Evolutionary conservation across 2,329 filamentous ascomycete genomes (phyloP), one percentile per base, ranked within the genome.

Genomic region (Pestalotiopsis sp.): DNA sequence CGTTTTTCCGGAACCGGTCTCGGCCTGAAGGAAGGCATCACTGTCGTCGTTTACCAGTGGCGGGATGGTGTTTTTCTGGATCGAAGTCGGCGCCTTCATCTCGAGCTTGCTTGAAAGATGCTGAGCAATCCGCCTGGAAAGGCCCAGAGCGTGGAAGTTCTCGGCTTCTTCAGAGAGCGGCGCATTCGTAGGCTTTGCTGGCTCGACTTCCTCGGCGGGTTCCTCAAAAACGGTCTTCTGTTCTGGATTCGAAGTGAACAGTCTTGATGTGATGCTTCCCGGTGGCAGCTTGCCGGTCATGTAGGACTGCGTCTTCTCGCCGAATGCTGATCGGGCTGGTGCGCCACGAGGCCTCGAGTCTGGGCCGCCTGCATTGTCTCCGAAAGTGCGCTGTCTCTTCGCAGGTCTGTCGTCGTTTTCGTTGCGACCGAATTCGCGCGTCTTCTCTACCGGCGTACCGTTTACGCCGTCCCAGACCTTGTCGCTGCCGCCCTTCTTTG

Each of bases 1-100:
- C 0, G 96, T 99, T 83, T 99, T 99, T 81, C 96, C 96, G 0
- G 96, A 99, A 73, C 96, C 96, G 0, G 96, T 99, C 82, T 99
- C 92, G 2, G 96, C 97, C 79, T 98, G 96, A 41, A 99, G 92
- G 75, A 99, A 99, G 2, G 95, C 95, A 83, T 99, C 96, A 60
- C 89, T 91, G 74, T 97, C 92, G 66, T 92, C 91, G 57, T 90
- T 90, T 59, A 97, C 81, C 70, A 99, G 82, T 74, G 96, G 91
- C 57, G 92, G 87, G 52, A 99, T 91, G 0, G 95, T 92, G 70
- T 93, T 93, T 74, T 95, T 95, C 81, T 99, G 96, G 77, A 99
- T 98, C 0, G 93, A 94, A 0, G 96, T 99, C 5, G 96, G 96
- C 0, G 93, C 92, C 77, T 95, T 96, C 78, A 99, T 87, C 68